Conservation (phyloP, 139 green algal species). For the Chlamydomonas sp. region DNA sequence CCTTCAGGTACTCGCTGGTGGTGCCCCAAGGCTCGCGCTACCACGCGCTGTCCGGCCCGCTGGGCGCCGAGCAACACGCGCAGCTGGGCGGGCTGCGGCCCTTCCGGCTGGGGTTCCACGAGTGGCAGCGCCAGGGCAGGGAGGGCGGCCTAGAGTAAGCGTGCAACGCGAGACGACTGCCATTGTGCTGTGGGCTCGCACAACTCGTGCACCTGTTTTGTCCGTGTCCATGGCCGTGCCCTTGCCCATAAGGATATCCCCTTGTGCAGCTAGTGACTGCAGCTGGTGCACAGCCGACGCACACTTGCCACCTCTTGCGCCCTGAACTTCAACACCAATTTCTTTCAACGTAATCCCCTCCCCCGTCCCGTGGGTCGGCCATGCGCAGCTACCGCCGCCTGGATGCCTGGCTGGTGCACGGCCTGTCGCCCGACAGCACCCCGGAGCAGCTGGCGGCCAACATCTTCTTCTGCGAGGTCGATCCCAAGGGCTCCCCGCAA, state of each 20-base stretch:
- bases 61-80: not conserved
- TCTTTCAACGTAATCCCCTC: not conserved
- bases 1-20: not conserved
- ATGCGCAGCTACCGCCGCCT: conserved; percentile 35
- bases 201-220: no score
- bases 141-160: not conserved
- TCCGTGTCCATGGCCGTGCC: no score
- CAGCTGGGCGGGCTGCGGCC: not conserved
- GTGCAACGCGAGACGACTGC: no score
- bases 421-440: conserved; percentile 5
- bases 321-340: not conserved
- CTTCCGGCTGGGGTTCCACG: not conserved
- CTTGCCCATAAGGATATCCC: no score
- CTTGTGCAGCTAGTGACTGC: no score
- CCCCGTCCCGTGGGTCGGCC: not conserved
- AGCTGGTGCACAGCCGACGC: no score
- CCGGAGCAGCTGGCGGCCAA: not conserved
- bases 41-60: conserved; percentile 23
- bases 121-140: not conserved
- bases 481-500: no score
- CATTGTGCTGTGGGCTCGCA: no score
- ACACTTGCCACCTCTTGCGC: not conserved
- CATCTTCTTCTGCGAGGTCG: not conserved
- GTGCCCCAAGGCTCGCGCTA: conserved; percentile 39
- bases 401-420: conserved; percentile 55